phyloP scores from a whole-genome alignment of 192 early-diverging fungal species.

The Rhizophagus clarus region DNA sequence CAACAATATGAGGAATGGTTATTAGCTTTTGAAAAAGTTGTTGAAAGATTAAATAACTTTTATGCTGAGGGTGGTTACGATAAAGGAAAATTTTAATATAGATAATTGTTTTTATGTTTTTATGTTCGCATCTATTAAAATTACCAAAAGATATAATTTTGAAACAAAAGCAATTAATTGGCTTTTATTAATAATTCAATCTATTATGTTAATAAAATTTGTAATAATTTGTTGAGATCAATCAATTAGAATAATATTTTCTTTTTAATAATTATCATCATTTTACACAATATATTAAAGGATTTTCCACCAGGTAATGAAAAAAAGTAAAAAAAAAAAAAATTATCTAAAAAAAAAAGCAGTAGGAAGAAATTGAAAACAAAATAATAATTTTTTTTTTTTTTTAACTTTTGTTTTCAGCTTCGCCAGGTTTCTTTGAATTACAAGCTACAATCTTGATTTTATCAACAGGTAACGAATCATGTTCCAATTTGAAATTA shows the following conservation, averaged over 20 bases:
- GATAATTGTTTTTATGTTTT: too few species aligned
- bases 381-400: background rate
- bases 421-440: conserved; percentile 71
- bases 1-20: conserved; percentile 72
- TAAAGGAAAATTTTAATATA: conserved; percentile 16
- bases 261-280: too few species aligned
- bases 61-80: conserved; percentile 45
- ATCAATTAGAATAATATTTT: too few species aligned
- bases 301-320: too few species aligned
- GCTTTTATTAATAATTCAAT: too few species aligned
- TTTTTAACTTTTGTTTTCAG: conserved; percentile 24
- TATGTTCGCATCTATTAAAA: background rate
- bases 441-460: conserved; percentile 97
- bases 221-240: too few species aligned
- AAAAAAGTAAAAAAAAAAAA: too few species aligned
- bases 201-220: background rate
- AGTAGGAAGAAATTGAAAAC: background rate
- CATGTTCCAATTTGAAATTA: conserved; percentile 86
- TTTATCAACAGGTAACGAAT: conserved; percentile 78
- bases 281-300: too few species aligned
- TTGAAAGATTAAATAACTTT: conserved; percentile 63
- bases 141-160: background rate
- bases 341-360: too few species aligned
- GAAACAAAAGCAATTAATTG: background rate
- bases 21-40: conserved; percentile 69